These are phyloP conservation scores for Ustilago tritici DNA, from an alignment of 1,284 basidiomycete species.

Conservation along the genomic window DNA sequence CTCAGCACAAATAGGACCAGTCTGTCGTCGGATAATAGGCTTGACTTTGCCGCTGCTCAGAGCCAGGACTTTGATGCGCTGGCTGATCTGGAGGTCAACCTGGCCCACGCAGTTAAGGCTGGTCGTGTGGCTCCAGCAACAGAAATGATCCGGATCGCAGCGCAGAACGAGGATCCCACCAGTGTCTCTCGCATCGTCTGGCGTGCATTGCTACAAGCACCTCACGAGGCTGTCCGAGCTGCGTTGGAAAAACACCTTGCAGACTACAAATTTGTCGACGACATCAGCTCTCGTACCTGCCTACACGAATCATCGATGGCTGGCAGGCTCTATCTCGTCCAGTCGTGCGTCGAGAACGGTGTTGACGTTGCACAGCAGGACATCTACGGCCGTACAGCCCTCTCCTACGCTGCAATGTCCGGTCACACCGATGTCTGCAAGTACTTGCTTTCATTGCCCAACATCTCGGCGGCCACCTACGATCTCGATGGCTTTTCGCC, in stretches of 20 bases:
- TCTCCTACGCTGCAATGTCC: conserved; percentile 96
- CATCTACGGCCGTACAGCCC: conserved; percentile 89
- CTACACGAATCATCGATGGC: conserved; percentile 93
- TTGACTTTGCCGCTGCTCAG: conserved; percentile 66
- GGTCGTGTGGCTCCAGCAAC: conserved; percentile 52
- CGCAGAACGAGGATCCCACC: conserved; percentile 56
- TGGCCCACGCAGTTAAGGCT: conserved; percentile 56
- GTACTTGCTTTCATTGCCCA: conserved; percentile 79
- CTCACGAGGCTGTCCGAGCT: conserved; percentile 51
- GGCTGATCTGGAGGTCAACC: conserved; percentile 63
- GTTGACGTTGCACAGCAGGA: conserved; percentile 80
- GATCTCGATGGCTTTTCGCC: conserved; percentile 87
- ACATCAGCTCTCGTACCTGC: conserved; percentile 94
- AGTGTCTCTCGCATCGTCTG: conserved; percentile 66
- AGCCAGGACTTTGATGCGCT: conserved; percentile 60
- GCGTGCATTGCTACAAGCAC: conserved; percentile 64
- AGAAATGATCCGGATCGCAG: conserved; percentile 59
- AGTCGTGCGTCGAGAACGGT: conserved; percentile 81
- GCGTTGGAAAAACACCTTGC: conserved; percentile 71
- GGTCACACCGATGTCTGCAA: conserved; percentile 84
- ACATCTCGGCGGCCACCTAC: conserved; percentile 77
- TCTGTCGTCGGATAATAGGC: conserved; percentile 56
- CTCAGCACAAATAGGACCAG: conserved; percentile 37
- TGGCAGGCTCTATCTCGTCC: conserved; percentile 83
- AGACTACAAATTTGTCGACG: conserved; percentile 91